Base-by-base conservation (phyloP, 2,329 filamentous ascomycete genomes). In the Alternaria incomplexa region DNA sequence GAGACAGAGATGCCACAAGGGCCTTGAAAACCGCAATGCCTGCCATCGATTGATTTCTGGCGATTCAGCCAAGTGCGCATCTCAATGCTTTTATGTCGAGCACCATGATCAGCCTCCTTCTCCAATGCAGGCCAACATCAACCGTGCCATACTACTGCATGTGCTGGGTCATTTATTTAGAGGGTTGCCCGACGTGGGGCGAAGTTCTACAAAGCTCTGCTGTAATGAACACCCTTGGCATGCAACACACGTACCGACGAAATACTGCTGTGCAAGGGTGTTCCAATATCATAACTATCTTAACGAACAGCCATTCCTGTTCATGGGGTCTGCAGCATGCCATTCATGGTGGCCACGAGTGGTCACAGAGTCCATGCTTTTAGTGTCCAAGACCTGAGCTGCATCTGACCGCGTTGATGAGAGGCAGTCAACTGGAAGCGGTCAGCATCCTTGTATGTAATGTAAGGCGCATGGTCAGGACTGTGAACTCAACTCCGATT, bases 1-100 rank as follows among this genome's bases (percentile, higher is more conserved):
- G 62, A 52, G 63, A 70, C 47, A 75, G 54, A 20, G 66, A 71
- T 58, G 71, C 71, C 64, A 70, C 57, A 48, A 75, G 26, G 60
- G 67, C 65, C 25, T 68, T 71, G 43, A 73, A 20, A 32, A 70
- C 52, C 36, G 63, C 23, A 25, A 51, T 68, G 15, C 72, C 67
- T 58, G 64, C 69, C 73, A 77, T 77, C 36, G 45, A 45, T 28
- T 65, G 36, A 52, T n/a, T 36, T 44, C 43, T 43, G 32, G 22
- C 26, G 15, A 17, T 15, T 53, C 56, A 46, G 12, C 17, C 17
- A 25, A 23, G 26, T 15, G n/a, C 15, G 36, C 30, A 25, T n/a
- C 2, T n/a, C 30, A 12, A 15, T 20, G 36, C 15, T 62, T 51
- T 64, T 62, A 59, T 62, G 45, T 43, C 25, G 13, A 47, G 15